Base-by-base conservation (phyloP, 225 moss, liverwort and hornwort species). In the Asterella californica region DNA sequence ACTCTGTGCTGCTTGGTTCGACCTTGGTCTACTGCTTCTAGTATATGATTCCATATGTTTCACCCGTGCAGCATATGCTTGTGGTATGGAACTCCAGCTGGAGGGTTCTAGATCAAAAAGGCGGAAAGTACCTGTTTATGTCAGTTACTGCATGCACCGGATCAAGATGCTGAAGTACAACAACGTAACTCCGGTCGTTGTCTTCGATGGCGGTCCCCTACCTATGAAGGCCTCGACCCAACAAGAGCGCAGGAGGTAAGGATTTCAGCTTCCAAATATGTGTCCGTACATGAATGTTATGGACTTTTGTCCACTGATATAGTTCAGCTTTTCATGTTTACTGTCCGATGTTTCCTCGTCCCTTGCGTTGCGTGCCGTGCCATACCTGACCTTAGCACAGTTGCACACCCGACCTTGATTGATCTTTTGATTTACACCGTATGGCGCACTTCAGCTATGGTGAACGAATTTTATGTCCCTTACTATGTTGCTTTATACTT, bases 201-300 rank as follows among this genome's bases (percentile, higher is more conserved):
- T 90, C 17, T 90, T 90, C 67, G 90, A 90, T 80, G 90, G 90
- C 53, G 90, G 90, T 63, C 82, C 77, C 48, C 83, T 90, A 66
- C 90, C 90, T 47, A 49, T 84, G 25, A 90, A 90, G 79, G 88
- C 88, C 54, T 55, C 79, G 29, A 90, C 90, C 1, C 80, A 86
- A 71, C 57, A 83, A 72, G 82, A 79, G 65, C 87, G 90, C 22
- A 83, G 77, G 75, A 84, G 84, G 90, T 90, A 69, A 29, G 42
- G 42, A 15, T 15, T 19, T 68, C 42, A 62, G 61, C 61, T 61
- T 61, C 27, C 25, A 61, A 27, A 25, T 61, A 61, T 61, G 25
- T 42, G 5, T n/a, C 0, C 0, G 15, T 66, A 4, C 32, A 9
- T 15, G 19, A 6, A 21, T 67, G 34, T 21, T 36, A 10, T 30